Percentiles rank a stretch among this genome's conserved stretches.
Evolutionary conservation across 169 alveolate species (phyloP).

Genomic region (Eimeria praecox): DNA sequence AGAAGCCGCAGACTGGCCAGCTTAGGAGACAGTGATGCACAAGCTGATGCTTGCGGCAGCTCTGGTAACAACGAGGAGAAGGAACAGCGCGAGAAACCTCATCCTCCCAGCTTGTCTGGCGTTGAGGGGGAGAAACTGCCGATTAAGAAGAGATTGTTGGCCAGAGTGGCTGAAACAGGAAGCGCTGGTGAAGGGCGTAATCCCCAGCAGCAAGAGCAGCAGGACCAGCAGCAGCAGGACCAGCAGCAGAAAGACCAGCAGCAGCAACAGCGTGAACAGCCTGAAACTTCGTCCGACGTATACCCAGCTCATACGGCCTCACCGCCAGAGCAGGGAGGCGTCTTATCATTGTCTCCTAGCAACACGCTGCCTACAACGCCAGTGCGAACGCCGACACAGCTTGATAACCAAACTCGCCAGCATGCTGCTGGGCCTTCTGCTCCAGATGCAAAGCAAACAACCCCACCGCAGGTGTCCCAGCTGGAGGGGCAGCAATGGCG

Average conservation of each 20-base stretch:
- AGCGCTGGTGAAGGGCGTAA: background rate
- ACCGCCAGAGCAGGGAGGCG: background rate
- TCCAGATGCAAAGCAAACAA: background rate
- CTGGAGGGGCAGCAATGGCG: conserved; percentile 1
- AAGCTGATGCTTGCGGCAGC: background rate
- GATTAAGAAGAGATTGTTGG: background rate
- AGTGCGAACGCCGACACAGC: background rate
- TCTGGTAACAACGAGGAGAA: background rate
- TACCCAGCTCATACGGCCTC: background rate
- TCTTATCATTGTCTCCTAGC: too few relatives aligned
- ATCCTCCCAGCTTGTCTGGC: background rate
- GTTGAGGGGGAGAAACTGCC: background rate
- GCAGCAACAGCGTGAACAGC: background rate
- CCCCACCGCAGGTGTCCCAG: background rate
- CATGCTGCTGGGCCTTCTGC: background rate
- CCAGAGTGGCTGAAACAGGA: background rate
- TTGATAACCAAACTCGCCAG: background rate
- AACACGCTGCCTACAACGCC: background rate
- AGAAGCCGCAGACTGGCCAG: background rate
- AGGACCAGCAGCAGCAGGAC: background rate
- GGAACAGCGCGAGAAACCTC: background rate
- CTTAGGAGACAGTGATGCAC: background rate
- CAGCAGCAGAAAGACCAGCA: background rate
- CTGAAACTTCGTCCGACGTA: background rate
- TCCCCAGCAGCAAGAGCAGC: conserved; percentile 21